Evolutionary conservation across 345 rosid genomes (phyloP).

Genomic region (Populus tremula): DNA sequence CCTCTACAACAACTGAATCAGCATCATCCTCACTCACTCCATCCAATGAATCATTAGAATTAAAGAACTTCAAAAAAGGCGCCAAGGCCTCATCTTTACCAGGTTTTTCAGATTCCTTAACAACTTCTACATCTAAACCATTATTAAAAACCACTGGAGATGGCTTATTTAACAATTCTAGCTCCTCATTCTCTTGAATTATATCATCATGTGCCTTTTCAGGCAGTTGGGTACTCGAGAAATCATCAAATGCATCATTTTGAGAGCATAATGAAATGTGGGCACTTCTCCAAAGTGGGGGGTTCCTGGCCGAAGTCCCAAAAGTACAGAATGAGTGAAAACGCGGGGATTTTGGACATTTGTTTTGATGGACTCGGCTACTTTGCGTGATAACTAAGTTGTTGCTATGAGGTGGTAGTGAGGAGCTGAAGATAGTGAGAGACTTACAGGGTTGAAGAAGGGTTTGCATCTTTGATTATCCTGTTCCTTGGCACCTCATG

Average conservation of each 20-base stretch:
- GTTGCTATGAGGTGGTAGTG: background rate
- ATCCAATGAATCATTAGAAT: conserved; percentile 39
- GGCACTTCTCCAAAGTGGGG: conserved; percentile 25
- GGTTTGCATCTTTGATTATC: conserved; percentile 53
- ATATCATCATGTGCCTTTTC: conserved; percentile 25
- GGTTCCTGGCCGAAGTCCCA: conserved; percentile 12
- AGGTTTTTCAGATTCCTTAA: conserved; percentile 23
- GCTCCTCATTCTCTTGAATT: conserved; percentile 44
- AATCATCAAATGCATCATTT: conserved; percentile 32
- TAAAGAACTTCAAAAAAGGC: conserved; percentile 82
- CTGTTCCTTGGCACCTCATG: conserved; percentile 17
- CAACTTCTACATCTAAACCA: conserved; percentile 32
- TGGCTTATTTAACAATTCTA: conserved; percentile 69
- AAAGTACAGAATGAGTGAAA: conserved; percentile 20
- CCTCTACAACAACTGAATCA: conserved; percentile 28
- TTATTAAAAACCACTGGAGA: conserved; percentile 32
- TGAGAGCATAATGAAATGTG: conserved; percentile 38
- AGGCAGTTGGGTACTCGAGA: conserved; percentile 34
- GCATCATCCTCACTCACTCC: conserved; percentile 25
- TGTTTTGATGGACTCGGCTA: conserved; percentile 8
- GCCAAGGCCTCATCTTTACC: conserved; percentile 63
- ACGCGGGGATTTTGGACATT: conserved; percentile 15
- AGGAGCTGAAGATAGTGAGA: conserved; percentile 27
- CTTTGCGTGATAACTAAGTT: conserved; percentile 6
- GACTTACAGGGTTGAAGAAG: conserved; percentile 51